Base-by-base conservation (phyloP, 176 grass and related monocot genomes). In the Ensete ventricosum region DNA sequence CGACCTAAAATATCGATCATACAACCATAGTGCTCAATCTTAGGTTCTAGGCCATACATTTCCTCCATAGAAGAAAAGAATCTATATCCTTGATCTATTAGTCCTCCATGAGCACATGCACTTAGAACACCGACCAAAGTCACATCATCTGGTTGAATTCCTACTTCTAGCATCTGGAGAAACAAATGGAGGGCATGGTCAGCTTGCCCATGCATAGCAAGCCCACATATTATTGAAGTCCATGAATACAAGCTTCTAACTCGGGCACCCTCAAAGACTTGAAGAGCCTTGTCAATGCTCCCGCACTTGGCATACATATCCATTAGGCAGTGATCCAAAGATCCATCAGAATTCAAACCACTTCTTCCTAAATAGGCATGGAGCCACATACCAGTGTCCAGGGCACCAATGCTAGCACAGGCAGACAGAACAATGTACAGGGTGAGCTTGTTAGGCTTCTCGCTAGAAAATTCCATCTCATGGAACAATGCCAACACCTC, bases 281-380 rank as follows among this genome's bases (percentile, higher is more conserved):
- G 85, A 65, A 88, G 23, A 11, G 93, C 87, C 75, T 79, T 88
- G 7, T 90, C 76, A 1, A 88, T 81, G 74, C 85, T 84, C 64
- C 93, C 93, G 12, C 90, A 92, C 77, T 97, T 96, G 55, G 81
- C 75, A 7, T 96, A 96, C 85, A 96, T 90, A 34, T 92, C 93
- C 76, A 92, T 78, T 63, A 96, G 78, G 75, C 52, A 57, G 17
- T 73, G 70, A 62, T 87, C 84, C 68, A 92, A 70, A 34, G 75
- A 80, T 0, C 84, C 79, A 21, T 83, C 74, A 67, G 60, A 48
- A 71, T 86, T 87, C 60, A 90, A 79, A 26, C 11, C 8, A 12
- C 83, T 84, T 73, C 67, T 90, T 71, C 84, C 80, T 58, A 89
- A 77, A 60, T 87, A 88, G 0, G 73, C 73, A 79, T 96, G 89